Conservation (phyloP, 768 basidiomycete genomes). For the Kockovaella imperatae region DNA sequence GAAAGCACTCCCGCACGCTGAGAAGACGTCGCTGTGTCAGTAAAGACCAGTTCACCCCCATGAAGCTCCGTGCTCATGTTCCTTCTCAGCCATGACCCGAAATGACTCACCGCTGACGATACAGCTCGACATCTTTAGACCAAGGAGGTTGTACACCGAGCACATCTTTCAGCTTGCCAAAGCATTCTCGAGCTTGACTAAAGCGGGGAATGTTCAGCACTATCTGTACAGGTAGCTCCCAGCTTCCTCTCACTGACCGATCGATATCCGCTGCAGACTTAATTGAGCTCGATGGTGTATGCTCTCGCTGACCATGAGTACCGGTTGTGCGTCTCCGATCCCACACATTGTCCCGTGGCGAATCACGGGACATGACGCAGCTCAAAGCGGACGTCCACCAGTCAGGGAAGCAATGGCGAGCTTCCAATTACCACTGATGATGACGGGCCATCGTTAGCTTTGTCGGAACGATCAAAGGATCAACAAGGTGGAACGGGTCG, state of each 20-base stretch:
- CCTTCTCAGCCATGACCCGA: conserved; percentile 8
- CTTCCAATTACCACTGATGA: too few species aligned
- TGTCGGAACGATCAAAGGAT: too few species aligned
- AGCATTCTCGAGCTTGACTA: conserved; percentile 72
- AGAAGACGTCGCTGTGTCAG: background rate
- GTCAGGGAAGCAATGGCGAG: too few species aligned
- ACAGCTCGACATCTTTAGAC: conserved; percentile 77
- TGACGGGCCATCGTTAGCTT: too few species aligned
- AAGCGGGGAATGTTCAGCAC: background rate
- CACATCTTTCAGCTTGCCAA: conserved; percentile 62
- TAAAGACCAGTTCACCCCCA: background rate
- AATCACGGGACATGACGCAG: too few species aligned
- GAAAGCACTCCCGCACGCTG: conserved; percentile 23
- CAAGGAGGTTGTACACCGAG: conserved; percentile 65
- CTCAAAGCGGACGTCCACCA: too few species aligned
- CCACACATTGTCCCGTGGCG: too few species aligned
- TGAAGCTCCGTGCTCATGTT: background rate
- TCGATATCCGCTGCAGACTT: conserved; percentile 45
- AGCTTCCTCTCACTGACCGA: conserved; percentile 46
- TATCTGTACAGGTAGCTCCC: background rate
- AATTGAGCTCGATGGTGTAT: too few species aligned
- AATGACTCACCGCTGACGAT: conserved; percentile 67
- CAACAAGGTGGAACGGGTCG: too few species aligned
- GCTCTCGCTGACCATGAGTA: too few species aligned
- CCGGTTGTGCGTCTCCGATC: too few species aligned